Percentiles rank a stretch among this genome's conserved stretches.
phyloP scores from a whole-genome alignment of 495 filamentous ascomycete species.

The Aspergillus cavernicola region DNA sequence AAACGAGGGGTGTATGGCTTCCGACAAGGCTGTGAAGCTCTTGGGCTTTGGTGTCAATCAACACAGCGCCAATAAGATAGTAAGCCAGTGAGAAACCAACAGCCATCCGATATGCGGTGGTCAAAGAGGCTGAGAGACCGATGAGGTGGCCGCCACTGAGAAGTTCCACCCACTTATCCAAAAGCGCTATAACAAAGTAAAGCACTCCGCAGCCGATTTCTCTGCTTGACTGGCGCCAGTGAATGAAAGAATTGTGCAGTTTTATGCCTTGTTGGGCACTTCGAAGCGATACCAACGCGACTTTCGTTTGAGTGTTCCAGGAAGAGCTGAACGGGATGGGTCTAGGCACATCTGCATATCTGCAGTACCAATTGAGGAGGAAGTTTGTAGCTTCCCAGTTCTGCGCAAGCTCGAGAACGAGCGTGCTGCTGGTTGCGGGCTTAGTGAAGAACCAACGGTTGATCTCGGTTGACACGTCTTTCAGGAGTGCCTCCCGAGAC shows the following conservation, averaged over 20 bases:
- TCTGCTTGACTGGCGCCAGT: slow-evolving; percentile 55
- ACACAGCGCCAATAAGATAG: slow-evolving; percentile 56
- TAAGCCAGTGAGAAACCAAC: slow-evolving; percentile 57
- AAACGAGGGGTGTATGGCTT: slow-evolving; percentile 26
- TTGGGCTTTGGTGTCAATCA: slow-evolving; percentile 55
- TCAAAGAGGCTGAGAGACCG: slow-evolving; percentile 38
- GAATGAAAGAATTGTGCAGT: slow-evolving; percentile 59
- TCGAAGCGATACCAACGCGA: slow-evolving; percentile 50
- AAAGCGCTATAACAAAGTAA: slow-evolving; percentile 56
- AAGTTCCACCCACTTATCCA: slow-evolving; percentile 58
- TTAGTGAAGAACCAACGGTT: slow-evolving; percentile 39
- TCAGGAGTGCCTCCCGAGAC: slow-evolving; percentile 43
- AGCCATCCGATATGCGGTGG: slow-evolving; percentile 44
- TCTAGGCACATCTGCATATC: slow-evolving; percentile 44
- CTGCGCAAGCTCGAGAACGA: slow-evolving; percentile 46
- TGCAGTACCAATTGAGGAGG: slow-evolving; percentile 57
- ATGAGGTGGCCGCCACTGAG: slow-evolving; percentile 44
- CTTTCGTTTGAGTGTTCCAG: slow-evolving; percentile 58
- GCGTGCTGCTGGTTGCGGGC: slow-evolving; percentile 32
- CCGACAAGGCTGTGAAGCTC: slow-evolving; percentile 50
- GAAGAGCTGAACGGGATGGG: slow-evolving; percentile 58
- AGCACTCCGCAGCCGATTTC: slow-evolving; percentile 56
- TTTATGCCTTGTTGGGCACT: slow-evolving; percentile 55
- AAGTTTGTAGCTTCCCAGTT: slow-evolving; percentile 58
- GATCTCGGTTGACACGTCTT: slow-evolving; percentile 43